Evolutionary conservation across 2,329 filamentous ascomycete species (phyloP), one percentile per base, ranked within the genome.

Genomic region (Xylaria hypoxylon): DNA sequence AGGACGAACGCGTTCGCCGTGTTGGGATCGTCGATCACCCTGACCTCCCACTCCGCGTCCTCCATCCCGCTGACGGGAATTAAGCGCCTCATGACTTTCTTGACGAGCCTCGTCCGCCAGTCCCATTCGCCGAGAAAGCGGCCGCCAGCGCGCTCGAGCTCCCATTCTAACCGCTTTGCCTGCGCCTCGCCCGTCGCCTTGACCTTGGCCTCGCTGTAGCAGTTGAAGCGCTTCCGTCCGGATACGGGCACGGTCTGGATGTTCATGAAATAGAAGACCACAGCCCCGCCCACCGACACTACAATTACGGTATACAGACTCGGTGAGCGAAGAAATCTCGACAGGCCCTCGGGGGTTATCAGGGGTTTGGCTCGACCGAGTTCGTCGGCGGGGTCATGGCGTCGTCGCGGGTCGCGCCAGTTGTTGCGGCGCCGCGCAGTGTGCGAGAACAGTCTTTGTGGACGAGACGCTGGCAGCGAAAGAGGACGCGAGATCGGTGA

Each of bases 1-100:
- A 93, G 84, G 1, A 95, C 91, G 74, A 94, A 93, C 0, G 92
- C 92, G 73, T 95, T 95, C 69, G 85, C 83, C 44, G 85, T 86
- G 45, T 73, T 69, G 22, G 83, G 82, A 66, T 89, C 89, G n/a
- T 92, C 85, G 72, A 95, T 93, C 6, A 95, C 91, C 72, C 86
- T 83, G 3, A 94, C 84, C 79, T 93, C 89, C 92, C 92, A 94
- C 13, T 87, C 76, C 64, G 85, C 79, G 68, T 84, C 78, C 60
- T 77, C 73, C 80, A 92, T 80, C 5, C 89, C 89, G 70, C 86
- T 89, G 57, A 89, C 88, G 5, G 90, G 90, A 28, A 94, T 86
- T 72, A 95, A 77, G 61, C 89, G 80, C 59, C 81, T 76, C 83
- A 94, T 85, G 13, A 94, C 90, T 65, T 86, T 81, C 75, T 85